Conservation (phyloP, 2,329 filamentous ascomycete species). For the Verticillium albo-atrum region DNA sequence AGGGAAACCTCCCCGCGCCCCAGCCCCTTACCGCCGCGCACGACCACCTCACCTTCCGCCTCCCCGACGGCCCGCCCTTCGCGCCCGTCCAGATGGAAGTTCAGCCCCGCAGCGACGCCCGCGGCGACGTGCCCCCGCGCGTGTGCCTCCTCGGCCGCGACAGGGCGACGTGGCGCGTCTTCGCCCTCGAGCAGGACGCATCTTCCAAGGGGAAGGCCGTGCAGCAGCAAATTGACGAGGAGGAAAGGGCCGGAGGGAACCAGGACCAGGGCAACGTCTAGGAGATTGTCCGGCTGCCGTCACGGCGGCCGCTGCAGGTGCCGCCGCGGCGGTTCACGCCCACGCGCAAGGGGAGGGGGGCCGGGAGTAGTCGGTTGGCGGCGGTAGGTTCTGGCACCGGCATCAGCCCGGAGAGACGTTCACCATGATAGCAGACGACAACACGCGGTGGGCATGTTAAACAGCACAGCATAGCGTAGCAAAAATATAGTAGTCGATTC, state of each 20-base stretch:
- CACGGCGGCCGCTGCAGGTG: conserved; percentile 6
- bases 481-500: no score
- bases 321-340: conserved; percentile 10
- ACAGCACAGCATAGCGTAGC: no score
- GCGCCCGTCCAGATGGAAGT: conserved; percentile 48
- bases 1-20: conserved; percentile 7
- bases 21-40: neutral
- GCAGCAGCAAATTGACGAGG: neutral
- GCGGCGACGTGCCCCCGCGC: conserved; percentile 43
- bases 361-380: neutral
- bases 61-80: conserved; percentile 24
- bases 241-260: neutral
- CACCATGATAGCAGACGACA: no score
- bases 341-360: conserved; percentile 3
- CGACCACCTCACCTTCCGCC: neutral
- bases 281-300: neutral
- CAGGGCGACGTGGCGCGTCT: conserved; percentile 42
- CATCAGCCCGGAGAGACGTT: no score
- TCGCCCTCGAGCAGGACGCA: conserved; percentile 24
- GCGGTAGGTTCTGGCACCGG: no score
- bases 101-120: conserved; percentile 34
- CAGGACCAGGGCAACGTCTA: neutral
- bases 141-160: conserved; percentile 48
- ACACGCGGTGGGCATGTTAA: no score
- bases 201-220: neutral